These are phyloP conservation scores for Ustilago hordei DNA, from an alignment of 1,284 basidiomycete genomes.

Conservation along the genomic window DNA sequence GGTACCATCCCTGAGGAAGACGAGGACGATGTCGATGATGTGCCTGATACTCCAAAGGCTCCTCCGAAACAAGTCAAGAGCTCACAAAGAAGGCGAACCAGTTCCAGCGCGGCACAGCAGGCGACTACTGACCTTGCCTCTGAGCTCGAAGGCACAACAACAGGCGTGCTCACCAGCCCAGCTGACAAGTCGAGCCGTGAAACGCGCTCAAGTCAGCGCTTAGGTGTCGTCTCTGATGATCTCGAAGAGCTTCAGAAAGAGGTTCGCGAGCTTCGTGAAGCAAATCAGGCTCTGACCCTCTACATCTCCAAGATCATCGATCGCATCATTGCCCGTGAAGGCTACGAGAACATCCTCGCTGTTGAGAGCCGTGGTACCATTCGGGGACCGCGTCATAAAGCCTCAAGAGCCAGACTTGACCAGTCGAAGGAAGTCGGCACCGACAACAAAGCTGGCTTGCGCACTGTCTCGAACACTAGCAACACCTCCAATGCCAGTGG, in stretches of 20 bases:
- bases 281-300: slow-evolving; percentile 90
- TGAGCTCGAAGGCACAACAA: slow-evolving; percentile 85
- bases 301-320: slow-evolving; percentile 97
- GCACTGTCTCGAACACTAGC: slow-evolving; percentile 28
- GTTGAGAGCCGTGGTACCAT: slow-evolving; percentile 75
- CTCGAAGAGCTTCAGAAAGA: slow-evolving; percentile 73
- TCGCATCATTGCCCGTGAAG: slow-evolving; percentile 90
- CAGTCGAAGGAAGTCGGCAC: slow-evolving; percentile 4
- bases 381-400: slow-evolving; percentile 41
- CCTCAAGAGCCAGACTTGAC: slow-evolving; percentile 28
- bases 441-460: slow-evolving; percentile 14
- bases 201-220: slow-evolving; percentile 57
- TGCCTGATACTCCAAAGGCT: slow-evolving; percentile 54
- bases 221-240: slow-evolving; percentile 36
- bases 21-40: slow-evolving; percentile 60
- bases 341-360: slow-evolving; percentile 91
- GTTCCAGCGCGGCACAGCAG: slow-evolving; percentile 6
- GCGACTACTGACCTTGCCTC: slow-evolving; percentile 72
- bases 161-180: slow-evolving; percentile 16
- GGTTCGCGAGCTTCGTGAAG: slow-evolving; percentile 89
- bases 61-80: slow-evolving; percentile 19
- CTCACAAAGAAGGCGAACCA: slow-evolving; percentile 20
- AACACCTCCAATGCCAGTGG: slow-evolving; percentile 10
- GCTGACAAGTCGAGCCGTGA: slow-evolving; percentile 40
- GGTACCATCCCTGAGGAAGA: slow-evolving; percentile 42